phyloP scores from a whole-genome alignment of 148 eudicot species.

The Diospyros lotus region DNA sequence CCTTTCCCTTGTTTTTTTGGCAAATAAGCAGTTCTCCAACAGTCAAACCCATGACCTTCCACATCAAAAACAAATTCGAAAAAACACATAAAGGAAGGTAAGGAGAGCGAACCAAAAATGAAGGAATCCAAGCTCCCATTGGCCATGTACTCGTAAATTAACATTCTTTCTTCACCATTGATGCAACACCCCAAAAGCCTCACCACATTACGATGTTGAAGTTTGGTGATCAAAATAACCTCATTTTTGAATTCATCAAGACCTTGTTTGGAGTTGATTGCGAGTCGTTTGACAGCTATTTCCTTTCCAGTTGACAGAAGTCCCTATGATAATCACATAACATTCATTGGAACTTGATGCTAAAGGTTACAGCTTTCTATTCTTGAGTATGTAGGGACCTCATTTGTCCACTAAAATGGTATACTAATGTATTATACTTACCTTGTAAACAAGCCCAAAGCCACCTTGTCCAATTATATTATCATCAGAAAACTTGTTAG shows the following conservation, averaged over 20 bases:
- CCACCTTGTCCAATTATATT: slow-evolving; percentile 22
- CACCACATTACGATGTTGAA: slow-evolving; percentile 13
- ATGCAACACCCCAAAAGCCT: slow-evolving; percentile 8
- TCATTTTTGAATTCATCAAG: slow-evolving; percentile 9
- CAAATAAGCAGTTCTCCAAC: too few relatives aligned
- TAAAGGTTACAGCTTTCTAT: not conserved
- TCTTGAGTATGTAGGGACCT: not conserved
- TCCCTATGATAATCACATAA: not conserved
- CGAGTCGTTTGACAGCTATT: slow-evolving; percentile 5
- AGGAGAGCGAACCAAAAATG: too few relatives aligned
- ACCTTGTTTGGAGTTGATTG: slow-evolving; percentile 8
- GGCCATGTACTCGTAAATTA: too few relatives aligned
- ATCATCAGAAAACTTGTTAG: not conserved
- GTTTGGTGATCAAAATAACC: slow-evolving; percentile 3
- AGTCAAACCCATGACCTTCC: too few relatives aligned
- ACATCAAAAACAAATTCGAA: too few relatives aligned
- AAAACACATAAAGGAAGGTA: too few relatives aligned
- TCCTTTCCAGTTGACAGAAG: not conserved
- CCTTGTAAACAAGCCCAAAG: slow-evolving; percentile 22
- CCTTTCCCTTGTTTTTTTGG: too few relatives aligned
- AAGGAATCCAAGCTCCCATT: too few relatives aligned
- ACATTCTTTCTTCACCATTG: too few relatives aligned
- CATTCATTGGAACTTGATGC: not conserved
- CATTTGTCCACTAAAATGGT: not conserved
- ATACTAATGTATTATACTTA: not conserved